Conservation (phyloP, 371 early-diverging fungal genomes). For the Synchytrium microbalum region DNA sequence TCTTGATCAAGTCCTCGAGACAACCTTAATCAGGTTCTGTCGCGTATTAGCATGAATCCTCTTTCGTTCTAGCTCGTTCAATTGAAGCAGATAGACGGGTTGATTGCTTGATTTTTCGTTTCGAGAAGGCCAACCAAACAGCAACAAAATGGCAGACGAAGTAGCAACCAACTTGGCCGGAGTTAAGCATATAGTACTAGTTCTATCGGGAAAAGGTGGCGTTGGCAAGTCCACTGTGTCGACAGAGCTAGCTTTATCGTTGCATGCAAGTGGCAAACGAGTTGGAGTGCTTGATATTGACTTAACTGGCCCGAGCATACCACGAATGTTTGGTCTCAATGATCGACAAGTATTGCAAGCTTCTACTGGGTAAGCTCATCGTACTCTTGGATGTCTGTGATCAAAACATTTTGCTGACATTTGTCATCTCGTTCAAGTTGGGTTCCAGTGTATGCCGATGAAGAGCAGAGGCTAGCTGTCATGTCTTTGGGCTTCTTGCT, state of each 20-base stretch:
- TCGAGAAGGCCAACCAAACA: no score
- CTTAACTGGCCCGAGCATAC: constrained; percentile 98
- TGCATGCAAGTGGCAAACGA: constrained; percentile 41
- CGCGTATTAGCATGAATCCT: no score
- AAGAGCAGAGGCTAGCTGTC: constrained; percentile 40
- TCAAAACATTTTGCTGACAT: constrained; percentile 67
- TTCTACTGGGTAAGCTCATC: constrained; percentile 39
- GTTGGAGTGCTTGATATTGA: constrained; percentile 98
- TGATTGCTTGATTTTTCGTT: no score
- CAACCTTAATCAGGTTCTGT: no score
- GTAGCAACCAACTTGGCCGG: constrained; percentile 53
- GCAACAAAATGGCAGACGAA: background rate
- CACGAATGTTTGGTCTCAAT: constrained; percentile 82
- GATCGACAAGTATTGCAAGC: constrained; percentile 79
- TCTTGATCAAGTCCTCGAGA: no score
- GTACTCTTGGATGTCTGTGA: constrained; percentile 44
- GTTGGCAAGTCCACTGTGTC: constrained; percentile 58
- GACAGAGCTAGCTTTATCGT: constrained; percentile 68
- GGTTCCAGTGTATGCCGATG: constrained; percentile 10
- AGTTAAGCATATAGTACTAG: constrained; percentile 77
- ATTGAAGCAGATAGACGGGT: no score
- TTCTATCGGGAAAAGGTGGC: constrained; percentile 99
- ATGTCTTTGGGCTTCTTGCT: constrained; percentile 98
- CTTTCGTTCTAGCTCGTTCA: no score
- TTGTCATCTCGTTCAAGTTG: no score